Evolutionary conservation across 306 rosid genomes (phyloP), one percentile per base, ranked within the genome.

Genomic region (Nissolia schottii): DNA sequence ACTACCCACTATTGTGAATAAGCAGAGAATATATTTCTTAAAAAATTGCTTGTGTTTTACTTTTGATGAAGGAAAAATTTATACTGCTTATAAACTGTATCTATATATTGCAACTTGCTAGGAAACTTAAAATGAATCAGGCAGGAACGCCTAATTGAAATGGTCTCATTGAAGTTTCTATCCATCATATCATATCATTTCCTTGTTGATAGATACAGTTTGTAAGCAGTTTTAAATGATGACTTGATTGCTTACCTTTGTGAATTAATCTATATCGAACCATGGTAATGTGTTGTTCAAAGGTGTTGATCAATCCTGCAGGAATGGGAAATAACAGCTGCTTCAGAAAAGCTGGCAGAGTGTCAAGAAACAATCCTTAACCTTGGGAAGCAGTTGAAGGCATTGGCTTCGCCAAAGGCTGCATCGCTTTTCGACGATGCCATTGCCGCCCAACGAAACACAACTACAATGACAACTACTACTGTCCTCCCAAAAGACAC

Each of bases 351-450:
- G 83, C 75, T 93, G 81, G 97, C 97, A 3, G 98, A 93, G 77
- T 93, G 98, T 84, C 98, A 93, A 82, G 96, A 89, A 87, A 90
- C 97, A 40, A 90, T 93, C 81, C 79, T 89, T 51, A 82, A 84
- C 85, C 97, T 93, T 6, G 96, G 96, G 34, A 93, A 87, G 88
- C 97, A 93, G 85, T 80, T 93, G 79, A 93, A 93, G 84, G 92
- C 96, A 48, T 49, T 90, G 80, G 88, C 97, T 70, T 48, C 88
- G 19, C 87, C 89, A 64, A 93, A 77, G 75, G 96, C 87, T 66
- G 86, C 85, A 53, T 82, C 85, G 10, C 83, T 84, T 66, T 83
- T 85, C 31, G 92, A 85, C 83, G 84, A 86, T 67, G 86, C 80
- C 43, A 74, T 88, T 16, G 64, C 85, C 12, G 34, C 70, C 31